Evolutionary conservation across 371 early-diverging fungal species (phyloP), one percentile per base, ranked within the genome.

Genomic region (Syncephalastrum racemosum): DNA sequence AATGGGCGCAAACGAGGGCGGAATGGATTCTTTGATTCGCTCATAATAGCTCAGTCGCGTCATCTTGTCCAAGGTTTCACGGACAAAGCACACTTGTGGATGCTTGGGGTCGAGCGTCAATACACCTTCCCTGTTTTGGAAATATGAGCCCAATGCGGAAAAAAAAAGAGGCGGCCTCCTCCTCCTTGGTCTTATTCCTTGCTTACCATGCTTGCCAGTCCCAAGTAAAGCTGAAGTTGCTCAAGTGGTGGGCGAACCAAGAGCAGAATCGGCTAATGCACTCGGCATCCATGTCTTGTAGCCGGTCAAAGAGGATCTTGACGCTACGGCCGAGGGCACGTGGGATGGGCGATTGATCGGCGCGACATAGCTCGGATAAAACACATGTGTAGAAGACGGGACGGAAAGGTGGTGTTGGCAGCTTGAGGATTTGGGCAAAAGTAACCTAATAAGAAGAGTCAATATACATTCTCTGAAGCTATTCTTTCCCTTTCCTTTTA

Each of bases 141-240:
- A 12, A 46, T 44, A 18, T 22, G 27, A 27, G 27, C 27, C 27
- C 27, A 27, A 27, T 6, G 27, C 27, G 27, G 27, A 62, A 44
- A 41, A 41, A 46, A 53, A 13, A 20, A 2, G 15, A 4, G 22
- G 13, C 24, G 41, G 36, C 24, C 40, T 16, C 18, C n/a, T 41
- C 12, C 27, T 13, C 40, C 3, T 50, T 15, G n/a, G n/a, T 20
- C 57, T 40, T 15, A 3, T 2, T 7, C 31, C 31, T n/a, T 36
- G 31, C 64, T 74, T 77, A 82, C 97, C 96, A 97, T 56, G 85
- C 85, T 22, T 66, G 67, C 96, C 96, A 97, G 64, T 90, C 87
- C 95, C 95, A 97, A 47, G 82, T 82, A 70, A 86, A 94, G 4
- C 85, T 90, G 82, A 95, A 93, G 75, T 97, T 95, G 70, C 93